A percentile compares a stretch with the other conserved stretches of the same genome.
Conservation (phyloP, 2,329 filamentous ascomycete species). For the Pyrenochaeta sp. region DNA sequence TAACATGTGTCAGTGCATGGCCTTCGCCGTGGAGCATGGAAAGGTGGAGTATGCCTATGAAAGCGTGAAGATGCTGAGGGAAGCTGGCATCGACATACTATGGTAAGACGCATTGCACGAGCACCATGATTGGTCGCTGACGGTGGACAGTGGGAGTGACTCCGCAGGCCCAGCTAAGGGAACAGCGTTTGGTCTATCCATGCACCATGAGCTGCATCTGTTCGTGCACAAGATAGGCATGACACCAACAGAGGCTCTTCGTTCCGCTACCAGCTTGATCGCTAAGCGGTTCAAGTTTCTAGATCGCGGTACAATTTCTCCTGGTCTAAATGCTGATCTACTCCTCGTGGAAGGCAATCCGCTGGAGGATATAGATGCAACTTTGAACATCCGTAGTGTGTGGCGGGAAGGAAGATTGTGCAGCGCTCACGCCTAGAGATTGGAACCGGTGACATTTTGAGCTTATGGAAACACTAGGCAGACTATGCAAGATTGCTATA, state of each 20-base stretch:
- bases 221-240: slow-evolving; percentile 54
- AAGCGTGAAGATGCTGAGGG: slow-evolving; percentile 48
- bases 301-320: slow-evolving; percentile 51
- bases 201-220: slow-evolving; percentile 53
- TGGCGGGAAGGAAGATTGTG: slow-evolving; percentile 52
- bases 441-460: slow-evolving; percentile 9
- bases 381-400: slow-evolving; percentile 52
- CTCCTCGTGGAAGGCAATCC: slow-evolving; percentile 55
- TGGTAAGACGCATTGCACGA: slow-evolving; percentile 37
- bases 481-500: too few relatives aligned
- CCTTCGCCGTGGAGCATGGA: slow-evolving; percentile 37
- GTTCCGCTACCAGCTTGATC: slow-evolving; percentile 50
- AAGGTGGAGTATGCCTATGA: slow-evolving; percentile 53
- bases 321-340: slow-evolving; percentile 53
- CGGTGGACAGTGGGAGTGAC: slow-evolving; percentile 49
- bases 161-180: slow-evolving; percentile 53
- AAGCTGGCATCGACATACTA: slow-evolving; percentile 52
- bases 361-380: slow-evolving; percentile 50
- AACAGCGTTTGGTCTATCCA: slow-evolving; percentile 52
- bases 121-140: slow-evolving; percentile 7
- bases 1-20: slow-evolving; percentile 53
- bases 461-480: too few relatives aligned
- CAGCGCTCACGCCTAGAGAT: slow-evolving; percentile 28
- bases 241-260: slow-evolving; percentile 52
- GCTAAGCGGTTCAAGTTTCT: slow-evolving; percentile 51